Percentiles rank a stretch among this genome's conserved stretches.
Evolutionary conservation across 257 asterid genomes (phyloP).

Genomic region (Forsythia suspensa): DNA sequence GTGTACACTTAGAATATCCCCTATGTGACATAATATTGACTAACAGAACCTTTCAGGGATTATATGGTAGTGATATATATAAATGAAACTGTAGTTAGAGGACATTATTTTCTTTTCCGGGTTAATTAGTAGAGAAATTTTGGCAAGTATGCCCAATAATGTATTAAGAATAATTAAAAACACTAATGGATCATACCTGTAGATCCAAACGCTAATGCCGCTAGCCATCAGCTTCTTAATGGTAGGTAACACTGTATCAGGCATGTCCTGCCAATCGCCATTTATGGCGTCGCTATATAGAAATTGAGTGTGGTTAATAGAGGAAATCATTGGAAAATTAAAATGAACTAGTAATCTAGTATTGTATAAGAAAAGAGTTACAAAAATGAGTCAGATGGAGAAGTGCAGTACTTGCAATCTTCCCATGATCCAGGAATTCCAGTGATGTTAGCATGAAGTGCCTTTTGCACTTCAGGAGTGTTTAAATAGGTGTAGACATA

Average conservation of each 20-base stretch:
- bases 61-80: background rate
- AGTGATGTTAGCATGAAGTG: slow-evolving; percentile 42
- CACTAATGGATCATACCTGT: slow-evolving; percentile 20
- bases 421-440: slow-evolving; percentile 37
- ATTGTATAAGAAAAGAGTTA: background rate
- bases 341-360: background rate
- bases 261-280: slow-evolving; percentile 24
- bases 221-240: slow-evolving; percentile 33
- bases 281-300: slow-evolving; percentile 1
- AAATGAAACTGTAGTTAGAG: background rate
- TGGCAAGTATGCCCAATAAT: background rate
- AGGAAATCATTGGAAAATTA: background rate
- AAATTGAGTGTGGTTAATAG: background rate
- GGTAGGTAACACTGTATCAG: slow-evolving; percentile 31
- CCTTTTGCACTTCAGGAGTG: slow-evolving; percentile 43
- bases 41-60: background rate
- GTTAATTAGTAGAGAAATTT: background rate
- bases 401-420: slow-evolving; percentile 36
- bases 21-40: background rate
- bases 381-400: background rate
- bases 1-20: background rate
- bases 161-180: background rate
- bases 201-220: slow-evolving; percentile 39
- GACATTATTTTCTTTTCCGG: background rate
- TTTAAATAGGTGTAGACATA: slow-evolving; percentile 37